A percentile compares a stretch with the other conserved stretches of the same genome.
These are phyloP conservation scores for Scortechinia acanthostroma DNA, from an alignment of 2,329 filamentous ascomycete species.

Conservation along the genomic window DNA sequence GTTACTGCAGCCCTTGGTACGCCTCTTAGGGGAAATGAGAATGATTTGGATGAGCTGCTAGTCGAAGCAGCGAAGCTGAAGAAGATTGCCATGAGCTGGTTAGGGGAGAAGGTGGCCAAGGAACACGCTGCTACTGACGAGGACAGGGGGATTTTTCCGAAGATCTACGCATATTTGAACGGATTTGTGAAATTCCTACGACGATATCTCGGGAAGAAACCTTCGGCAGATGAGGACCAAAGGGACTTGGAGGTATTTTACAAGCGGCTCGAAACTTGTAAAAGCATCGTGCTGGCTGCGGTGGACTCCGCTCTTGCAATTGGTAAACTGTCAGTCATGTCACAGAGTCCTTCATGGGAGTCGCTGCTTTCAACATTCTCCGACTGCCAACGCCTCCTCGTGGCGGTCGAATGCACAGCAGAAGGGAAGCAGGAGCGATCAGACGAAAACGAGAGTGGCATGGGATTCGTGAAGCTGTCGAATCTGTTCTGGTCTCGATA, in stretches of 20 bases:
- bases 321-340: constrained; percentile 24
- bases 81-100: constrained; percentile 25
- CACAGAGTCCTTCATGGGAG: constrained; percentile 24
- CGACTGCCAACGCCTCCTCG: constrained; percentile 24
- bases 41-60: constrained; percentile 31
- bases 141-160: constrained; percentile 2
- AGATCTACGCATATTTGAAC: constrained; percentile 18
- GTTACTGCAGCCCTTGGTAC: constrained; percentile 21
- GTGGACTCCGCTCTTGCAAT: constrained; percentile 27
- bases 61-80: constrained; percentile 30
- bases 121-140: constrained; percentile 3
- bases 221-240: constrained; percentile 13
- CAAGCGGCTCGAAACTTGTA: constrained; percentile 17
- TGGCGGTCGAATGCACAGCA: constrained; percentile 16
- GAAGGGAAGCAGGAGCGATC: constrained; percentile 5
- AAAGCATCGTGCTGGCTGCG: constrained; percentile 25
- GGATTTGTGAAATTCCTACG: constrained; percentile 26
- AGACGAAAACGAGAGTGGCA: constrained; percentile 5
- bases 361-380: constrained; percentile 20
- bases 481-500: constrained; percentile 37
- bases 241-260: constrained; percentile 18
- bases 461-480: constrained; percentile 18
- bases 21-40: constrained; percentile 23
- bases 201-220: constrained; percentile 25
- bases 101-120: constrained; percentile 18